A percentile compares a stretch with the other conserved stretches of the same genome.
Evolutionary conservation across 2,329 filamentous ascomycete species (phyloP).

Genomic region (Aureobasidium sp.): DNA sequence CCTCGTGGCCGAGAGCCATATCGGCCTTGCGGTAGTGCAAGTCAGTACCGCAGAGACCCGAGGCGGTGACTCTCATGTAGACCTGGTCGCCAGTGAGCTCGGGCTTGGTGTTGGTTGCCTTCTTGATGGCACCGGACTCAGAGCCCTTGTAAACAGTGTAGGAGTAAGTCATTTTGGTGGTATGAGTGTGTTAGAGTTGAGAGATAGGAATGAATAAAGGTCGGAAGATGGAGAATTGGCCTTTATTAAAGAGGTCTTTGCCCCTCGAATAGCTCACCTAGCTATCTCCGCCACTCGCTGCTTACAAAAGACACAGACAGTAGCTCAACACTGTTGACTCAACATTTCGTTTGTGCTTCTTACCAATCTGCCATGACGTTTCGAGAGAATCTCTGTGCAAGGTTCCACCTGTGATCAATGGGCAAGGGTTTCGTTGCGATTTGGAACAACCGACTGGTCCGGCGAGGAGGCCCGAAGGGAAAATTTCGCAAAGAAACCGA

Average conservation of each 20-base stretch:
- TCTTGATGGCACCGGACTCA: conserved; percentile 49
- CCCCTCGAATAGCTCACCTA: background rate
- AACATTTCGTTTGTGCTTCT: conserved; percentile 2
- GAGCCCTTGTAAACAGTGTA: conserved; percentile 61
- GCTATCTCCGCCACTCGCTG: background rate
- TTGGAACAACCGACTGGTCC: background rate
- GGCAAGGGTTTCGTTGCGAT: background rate
- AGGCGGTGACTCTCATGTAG: conserved; percentile 56
- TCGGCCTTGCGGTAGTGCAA: conserved; percentile 37
- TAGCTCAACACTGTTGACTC: background rate
- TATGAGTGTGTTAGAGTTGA: background rate
- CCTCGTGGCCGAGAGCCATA: conserved; percentile 49
- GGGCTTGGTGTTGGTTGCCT: conserved; percentile 42
- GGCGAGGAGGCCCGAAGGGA: background rate
- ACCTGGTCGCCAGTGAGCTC: conserved; percentile 49
- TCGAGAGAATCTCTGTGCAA: background rate
- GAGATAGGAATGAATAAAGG: background rate
- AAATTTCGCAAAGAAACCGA: background rate
- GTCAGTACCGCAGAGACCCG: conserved; percentile 59
- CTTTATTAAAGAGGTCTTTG: background rate
- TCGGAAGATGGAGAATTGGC: background rate
- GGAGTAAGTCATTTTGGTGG: conserved; percentile 25
- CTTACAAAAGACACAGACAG: conserved; percentile 1
- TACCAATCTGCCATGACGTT: conserved; percentile 11
- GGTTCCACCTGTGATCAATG: background rate